phyloP scores from a whole-genome alignment of 164 flowering plant species.

The Amborella trichopoda region DNA sequence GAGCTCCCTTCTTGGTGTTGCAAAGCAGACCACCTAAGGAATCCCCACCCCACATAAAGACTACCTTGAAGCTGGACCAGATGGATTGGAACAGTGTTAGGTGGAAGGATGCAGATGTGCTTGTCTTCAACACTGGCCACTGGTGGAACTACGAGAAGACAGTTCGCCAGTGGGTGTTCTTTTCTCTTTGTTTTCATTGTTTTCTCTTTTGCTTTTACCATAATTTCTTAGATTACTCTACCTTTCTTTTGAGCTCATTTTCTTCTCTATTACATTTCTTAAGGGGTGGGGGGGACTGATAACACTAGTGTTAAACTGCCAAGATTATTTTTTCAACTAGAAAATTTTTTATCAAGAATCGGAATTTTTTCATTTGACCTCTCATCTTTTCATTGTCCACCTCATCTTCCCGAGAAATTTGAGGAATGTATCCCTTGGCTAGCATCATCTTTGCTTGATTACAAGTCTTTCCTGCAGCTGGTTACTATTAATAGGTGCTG shows the following conservation, averaged over 20 bases:
- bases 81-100: constrained; percentile 78
- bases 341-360: neutral
- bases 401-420: no score
- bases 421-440: no score
- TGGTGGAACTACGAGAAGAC: constrained; percentile 99
- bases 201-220: neutral
- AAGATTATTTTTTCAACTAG: neutral
- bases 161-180: constrained; percentile 48
- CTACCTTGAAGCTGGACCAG: constrained; percentile 62
- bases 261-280: neutral
- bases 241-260: neutral
- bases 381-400: no score
- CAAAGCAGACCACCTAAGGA: constrained; percentile 73
- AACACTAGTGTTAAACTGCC: neutral
- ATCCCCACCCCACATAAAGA: constrained; percentile 25
- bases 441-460: no score
- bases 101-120: constrained; percentile 89
- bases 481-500: no score
- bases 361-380: no score
- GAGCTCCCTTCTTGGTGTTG: constrained; percentile 85
- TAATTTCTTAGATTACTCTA: neutral
- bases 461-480: no score
- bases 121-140: constrained; percentile 83
- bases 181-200: neutral
- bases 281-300: neutral